These are phyloP conservation scores for Penicillium bovifimosum DNA, from an alignment of 495 filamentous ascomycete species.

Conservation along the genomic window DNA sequence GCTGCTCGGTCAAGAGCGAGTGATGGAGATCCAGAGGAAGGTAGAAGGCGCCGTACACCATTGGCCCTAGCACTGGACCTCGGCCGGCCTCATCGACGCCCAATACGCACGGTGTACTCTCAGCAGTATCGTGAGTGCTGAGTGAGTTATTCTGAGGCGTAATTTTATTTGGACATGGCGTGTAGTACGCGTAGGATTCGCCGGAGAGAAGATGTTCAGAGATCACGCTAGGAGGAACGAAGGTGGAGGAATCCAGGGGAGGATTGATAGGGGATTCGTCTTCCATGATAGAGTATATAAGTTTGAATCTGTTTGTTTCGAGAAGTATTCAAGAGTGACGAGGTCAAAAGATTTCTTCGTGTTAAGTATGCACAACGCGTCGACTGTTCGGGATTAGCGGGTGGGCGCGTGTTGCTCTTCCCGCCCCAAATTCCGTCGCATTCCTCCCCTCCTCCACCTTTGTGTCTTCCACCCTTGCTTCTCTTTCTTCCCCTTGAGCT, in stretches of 20 bases:
- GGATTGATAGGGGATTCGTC: background rate
- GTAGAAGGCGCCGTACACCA: conserved; percentile 94
- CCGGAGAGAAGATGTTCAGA: conserved; percentile 56
- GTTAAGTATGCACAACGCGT: conserved; percentile 29
- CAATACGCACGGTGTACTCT: conserved; percentile 56
- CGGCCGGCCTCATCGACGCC: conserved; percentile 95
- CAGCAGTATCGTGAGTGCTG: conserved; percentile 1
- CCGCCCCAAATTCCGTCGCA: conserved; percentile 32
- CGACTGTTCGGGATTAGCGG: conserved; percentile 38
- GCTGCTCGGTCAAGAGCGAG: conserved; percentile 64
- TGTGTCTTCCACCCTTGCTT: background rate
- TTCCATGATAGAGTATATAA: conserved; percentile 1
- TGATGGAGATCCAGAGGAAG: conserved; percentile 63
- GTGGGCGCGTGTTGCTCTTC: conserved; percentile 27
- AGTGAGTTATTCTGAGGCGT: conserved; percentile 33
- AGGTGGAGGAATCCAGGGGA: conserved; percentile 30
- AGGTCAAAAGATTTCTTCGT: background rate
- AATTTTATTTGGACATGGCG: conserved; percentile 54
- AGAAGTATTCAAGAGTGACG: background rate
- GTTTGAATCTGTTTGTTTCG: background rate
- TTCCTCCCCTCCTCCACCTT: conserved; percentile 27
- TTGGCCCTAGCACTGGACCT: conserved; percentile 91
- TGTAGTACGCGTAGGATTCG: conserved; percentile 79
- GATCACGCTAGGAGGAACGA: conserved; percentile 78
- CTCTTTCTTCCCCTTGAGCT: background rate